Conservation (phyloP, 805 yeast species). For the Lachancea waltii region DNA sequence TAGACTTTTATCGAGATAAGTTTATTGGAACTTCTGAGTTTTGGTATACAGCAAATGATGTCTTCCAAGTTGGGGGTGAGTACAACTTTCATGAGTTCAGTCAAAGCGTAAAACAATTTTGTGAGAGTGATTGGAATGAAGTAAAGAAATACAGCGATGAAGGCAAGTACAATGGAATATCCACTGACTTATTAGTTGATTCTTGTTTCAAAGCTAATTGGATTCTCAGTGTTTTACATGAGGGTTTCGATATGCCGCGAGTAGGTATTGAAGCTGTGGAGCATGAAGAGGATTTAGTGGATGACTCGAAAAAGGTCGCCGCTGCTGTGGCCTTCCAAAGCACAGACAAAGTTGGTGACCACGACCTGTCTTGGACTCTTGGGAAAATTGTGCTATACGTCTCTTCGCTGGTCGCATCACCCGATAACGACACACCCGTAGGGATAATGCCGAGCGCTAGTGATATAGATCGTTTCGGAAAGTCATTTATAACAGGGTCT, state of each 20-base stretch:
- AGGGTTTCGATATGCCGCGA: constrained; percentile 85
- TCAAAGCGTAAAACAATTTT: constrained; percentile 59
- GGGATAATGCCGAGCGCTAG: constrained; percentile 28
- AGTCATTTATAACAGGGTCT: constrained; percentile 25
- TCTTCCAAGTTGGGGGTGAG: constrained; percentile 82
- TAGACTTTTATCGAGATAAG: constrained; percentile 71
- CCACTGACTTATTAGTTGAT: constrained; percentile 51
- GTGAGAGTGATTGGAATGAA: constrained; percentile 69
- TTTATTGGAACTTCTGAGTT: constrained; percentile 94
- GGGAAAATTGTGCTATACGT: constrained; percentile 85
- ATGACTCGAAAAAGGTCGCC: constrained; percentile 28
- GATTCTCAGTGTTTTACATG: constrained; percentile 84
- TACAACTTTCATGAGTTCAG: constrained; percentile 71
- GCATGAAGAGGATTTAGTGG: constrained; percentile 23
- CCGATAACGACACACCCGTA: constrained; percentile 12
- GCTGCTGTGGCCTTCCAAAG: constrained; percentile 71
- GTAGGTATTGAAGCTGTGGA: constrained; percentile 42
- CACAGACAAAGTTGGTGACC: constrained; percentile 71
- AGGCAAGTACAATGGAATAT: constrained; percentile 54
- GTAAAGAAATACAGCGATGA: constrained; percentile 41
- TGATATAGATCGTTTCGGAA: constrained; percentile 16
- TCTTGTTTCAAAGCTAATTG: constrained; percentile 95
- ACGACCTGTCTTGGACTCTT: constrained; percentile 90
- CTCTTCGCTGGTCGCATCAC: constrained; percentile 48
- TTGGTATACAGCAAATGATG: constrained; percentile 95